These are phyloP conservation scores for Hygrophila difformis DNA, from an alignment of 257 asterid species.

Conservation along the genomic window DNA sequence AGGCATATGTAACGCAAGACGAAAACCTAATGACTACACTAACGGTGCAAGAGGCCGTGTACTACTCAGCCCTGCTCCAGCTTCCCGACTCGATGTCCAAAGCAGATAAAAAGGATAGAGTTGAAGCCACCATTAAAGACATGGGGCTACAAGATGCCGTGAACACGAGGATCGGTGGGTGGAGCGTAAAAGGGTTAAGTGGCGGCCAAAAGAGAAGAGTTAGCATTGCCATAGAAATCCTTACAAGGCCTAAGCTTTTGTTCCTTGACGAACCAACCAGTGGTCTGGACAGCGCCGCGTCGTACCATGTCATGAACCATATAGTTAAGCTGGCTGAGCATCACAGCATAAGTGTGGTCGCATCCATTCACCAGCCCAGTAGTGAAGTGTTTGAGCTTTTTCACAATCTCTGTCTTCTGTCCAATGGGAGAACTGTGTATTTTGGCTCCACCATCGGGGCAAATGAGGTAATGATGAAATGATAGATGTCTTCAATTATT, in stretches of 20 bases:
- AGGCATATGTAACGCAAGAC: conserved; percentile 69
- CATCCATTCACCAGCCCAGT: conserved; percentile 53
- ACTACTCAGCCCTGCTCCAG: conserved; percentile 51
- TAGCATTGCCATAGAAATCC: conserved; percentile 50
- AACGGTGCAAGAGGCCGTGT: conserved; percentile 47
- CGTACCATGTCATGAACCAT: conserved; percentile 43
- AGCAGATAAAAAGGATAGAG: conserved; percentile 34
- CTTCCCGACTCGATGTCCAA: conserved; percentile 41
- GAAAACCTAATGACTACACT: conserved; percentile 45
- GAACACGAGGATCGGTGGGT: conserved; percentile 52
- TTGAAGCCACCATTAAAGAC: conserved; percentile 34
- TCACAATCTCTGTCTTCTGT: conserved; percentile 46
- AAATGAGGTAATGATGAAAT: conserved; percentile 44
- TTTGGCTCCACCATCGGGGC: conserved; percentile 40
- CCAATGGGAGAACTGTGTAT: conserved; percentile 36
- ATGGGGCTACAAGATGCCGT: conserved; percentile 51
- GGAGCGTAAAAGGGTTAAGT: conserved; percentile 54
- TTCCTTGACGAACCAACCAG: conserved; percentile 61
- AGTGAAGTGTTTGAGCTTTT: conserved; percentile 52
- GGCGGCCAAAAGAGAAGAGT: conserved; percentile 64
- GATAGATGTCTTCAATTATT: too few relatives aligned
- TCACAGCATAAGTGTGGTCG: conserved; percentile 26
- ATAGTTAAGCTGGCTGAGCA: conserved; percentile 32
- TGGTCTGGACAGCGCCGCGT: conserved; percentile 54
- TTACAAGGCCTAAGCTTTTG: conserved; percentile 41